These are phyloP conservation scores for Knufia fluminis DNA, from an alignment of 2,329 filamentous ascomycete genomes.

Conservation along the genomic window DNA sequence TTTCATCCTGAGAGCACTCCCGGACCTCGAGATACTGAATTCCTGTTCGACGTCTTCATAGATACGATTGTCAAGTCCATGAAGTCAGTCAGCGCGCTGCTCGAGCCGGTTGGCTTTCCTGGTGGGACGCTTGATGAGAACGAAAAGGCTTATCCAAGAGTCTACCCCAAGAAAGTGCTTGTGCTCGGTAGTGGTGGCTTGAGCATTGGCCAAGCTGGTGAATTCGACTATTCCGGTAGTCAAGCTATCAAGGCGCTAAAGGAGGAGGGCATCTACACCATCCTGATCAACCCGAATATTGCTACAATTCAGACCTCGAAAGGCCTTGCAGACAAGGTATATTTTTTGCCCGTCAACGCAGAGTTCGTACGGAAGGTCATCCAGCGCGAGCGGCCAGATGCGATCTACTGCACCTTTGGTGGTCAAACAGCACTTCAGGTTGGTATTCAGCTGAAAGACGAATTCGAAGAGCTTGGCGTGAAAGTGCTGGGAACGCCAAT, in stretches of 20 bases:
- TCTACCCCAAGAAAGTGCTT: constrained; percentile 86
- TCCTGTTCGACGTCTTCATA: constrained; percentile 94
- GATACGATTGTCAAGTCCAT: constrained; percentile 67
- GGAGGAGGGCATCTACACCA: constrained; percentile 94
- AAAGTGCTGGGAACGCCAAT: constrained; percentile 94
- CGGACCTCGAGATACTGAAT: constrained; percentile 90
- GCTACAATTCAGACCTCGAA: constrained; percentile 98
- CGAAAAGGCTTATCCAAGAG: constrained; percentile 62
- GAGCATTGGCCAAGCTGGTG: constrained; percentile 93
- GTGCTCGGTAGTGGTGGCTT: constrained; percentile 90
- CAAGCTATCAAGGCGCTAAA: constrained; percentile 98
- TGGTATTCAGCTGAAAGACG: constrained; percentile 94
- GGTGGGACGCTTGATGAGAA: constrained; percentile 76
- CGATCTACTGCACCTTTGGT: constrained; percentile 96
- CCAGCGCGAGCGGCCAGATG: constrained; percentile 84
- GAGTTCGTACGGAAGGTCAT: constrained; percentile 98
- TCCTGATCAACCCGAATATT: constrained; percentile 98
- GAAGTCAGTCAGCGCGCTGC: constrained; percentile 56
- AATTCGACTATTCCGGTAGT: constrained; percentile 97
- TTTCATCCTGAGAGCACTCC: constrained; percentile 98
- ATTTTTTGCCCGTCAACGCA: constrained; percentile 93
- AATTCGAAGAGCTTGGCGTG: constrained; percentile 86
- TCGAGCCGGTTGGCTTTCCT: constrained; percentile 72
- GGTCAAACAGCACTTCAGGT: constrained; percentile 95
- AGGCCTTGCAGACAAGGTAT: constrained; percentile 95